A percentile compares a stretch with the other conserved stretches of the same genome.
These are phyloP conservation scores for Colletotrichum tabaci DNA, from an alignment of 2,329 filamentous ascomycete species.

Conservation along the genomic window DNA sequence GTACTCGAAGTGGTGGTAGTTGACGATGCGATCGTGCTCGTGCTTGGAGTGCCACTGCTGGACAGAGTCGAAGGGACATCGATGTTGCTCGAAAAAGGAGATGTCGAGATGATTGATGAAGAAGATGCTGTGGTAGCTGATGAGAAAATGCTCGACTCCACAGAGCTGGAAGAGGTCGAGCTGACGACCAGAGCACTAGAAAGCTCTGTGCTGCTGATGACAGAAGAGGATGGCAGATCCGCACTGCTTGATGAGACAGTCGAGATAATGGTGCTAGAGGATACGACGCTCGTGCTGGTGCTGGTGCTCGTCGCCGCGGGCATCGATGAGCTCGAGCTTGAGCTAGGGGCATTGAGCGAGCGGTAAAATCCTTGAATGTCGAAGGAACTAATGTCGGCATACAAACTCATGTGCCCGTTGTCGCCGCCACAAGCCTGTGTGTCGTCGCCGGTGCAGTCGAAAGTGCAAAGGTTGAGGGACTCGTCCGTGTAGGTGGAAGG, in stretches of 20 bases:
- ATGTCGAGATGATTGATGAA: background rate
- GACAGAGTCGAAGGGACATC: slow-evolving; percentile 23
- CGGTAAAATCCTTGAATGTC: slow-evolving; percentile 45
- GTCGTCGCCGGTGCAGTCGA: slow-evolving; percentile 48
- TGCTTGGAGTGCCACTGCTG: slow-evolving; percentile 26
- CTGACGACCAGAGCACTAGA: background rate
- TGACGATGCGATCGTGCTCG: slow-evolving; percentile 35
- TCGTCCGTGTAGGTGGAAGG: slow-evolving; percentile 47
- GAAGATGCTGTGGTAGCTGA: background rate
- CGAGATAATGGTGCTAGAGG: slow-evolving; percentile 35
- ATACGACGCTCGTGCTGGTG: slow-evolving; percentile 10
- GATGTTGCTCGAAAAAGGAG: background rate
- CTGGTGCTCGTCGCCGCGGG: slow-evolving; percentile 22
- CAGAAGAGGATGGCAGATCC: background rate
- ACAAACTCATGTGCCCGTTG: slow-evolving; percentile 51
- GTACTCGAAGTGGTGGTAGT: slow-evolving; percentile 28
- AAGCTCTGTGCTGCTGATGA: background rate
- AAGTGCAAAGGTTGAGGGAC: slow-evolving; percentile 48
- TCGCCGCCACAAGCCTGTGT: slow-evolving; percentile 52
- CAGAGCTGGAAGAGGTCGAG: background rate
- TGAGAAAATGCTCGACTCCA: background rate
- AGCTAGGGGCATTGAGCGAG: slow-evolving; percentile 33
- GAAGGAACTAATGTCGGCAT: slow-evolving; percentile 49
- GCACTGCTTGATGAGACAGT: slow-evolving; percentile 6
- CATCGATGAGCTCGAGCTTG: slow-evolving; percentile 28